A percentile compares a stretch with the other conserved stretches of the same genome.
Conservation (phyloP, 2,329 filamentous ascomycete species). For the Sordariomycetes sp. region DNA sequence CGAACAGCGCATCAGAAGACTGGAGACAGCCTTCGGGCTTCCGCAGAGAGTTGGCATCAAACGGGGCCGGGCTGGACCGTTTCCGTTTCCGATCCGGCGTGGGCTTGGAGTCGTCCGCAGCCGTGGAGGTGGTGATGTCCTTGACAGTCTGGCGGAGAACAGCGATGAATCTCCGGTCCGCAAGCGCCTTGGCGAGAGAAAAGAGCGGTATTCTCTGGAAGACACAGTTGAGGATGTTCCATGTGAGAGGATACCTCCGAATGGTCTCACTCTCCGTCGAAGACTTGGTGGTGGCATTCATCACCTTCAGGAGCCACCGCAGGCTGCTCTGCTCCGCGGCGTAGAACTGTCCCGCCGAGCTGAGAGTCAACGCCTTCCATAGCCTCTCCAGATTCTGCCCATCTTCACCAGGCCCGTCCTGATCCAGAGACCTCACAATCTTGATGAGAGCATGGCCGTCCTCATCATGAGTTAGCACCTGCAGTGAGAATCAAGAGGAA, state of each 20-base stretch:
- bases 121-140: slow-evolving; percentile 30
- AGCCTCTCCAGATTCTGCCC: slow-evolving; percentile 32
- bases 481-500: neutral
- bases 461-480: neutral
- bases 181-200: slow-evolving; percentile 57
- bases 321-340: slow-evolving; percentile 44
- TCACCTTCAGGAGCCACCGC: slow-evolving; percentile 50
- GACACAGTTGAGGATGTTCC: slow-evolving; percentile 48
- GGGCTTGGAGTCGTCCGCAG: slow-evolving; percentile 8
- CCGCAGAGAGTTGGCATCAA: slow-evolving; percentile 25
- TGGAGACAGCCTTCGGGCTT: slow-evolving; percentile 25
- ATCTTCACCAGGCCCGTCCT: slow-evolving; percentile 28
- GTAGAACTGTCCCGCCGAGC: slow-evolving; percentile 27
- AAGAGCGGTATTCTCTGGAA: slow-evolving; percentile 54
- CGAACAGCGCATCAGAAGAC: slow-evolving; percentile 33
- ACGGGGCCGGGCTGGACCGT: slow-evolving; percentile 19
- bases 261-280: slow-evolving; percentile 33
- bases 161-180: slow-evolving; percentile 52
- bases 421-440: slow-evolving; percentile 40
- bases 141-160: slow-evolving; percentile 54
- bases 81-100: slow-evolving; percentile 28
- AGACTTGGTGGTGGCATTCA: slow-evolving; percentile 28
- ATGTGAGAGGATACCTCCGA: slow-evolving; percentile 41
- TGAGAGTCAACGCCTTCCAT: slow-evolving; percentile 32
- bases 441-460: slow-evolving; percentile 28